phyloP scores from a whole-genome alignment of 257 asterid species.

The Eucommia ulmoides region DNA sequence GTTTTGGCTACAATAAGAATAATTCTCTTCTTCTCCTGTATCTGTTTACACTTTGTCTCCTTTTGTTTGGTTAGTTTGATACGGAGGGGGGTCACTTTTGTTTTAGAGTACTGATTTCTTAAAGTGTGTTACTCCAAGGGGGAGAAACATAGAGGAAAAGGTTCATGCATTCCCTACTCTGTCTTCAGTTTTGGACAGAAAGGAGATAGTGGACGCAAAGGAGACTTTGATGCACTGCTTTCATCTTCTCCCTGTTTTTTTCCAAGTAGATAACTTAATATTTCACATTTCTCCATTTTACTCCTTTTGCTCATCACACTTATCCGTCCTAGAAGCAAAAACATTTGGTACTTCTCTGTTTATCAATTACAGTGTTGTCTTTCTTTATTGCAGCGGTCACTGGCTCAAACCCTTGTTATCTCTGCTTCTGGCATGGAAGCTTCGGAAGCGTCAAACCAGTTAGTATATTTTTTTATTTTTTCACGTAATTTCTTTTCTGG shows the following conservation, averaged over 20 bases:
- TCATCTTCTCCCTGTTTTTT: not conserved
- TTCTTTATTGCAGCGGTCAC: conserved; percentile 62
- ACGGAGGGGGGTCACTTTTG: no score
- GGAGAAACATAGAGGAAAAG: not conserved
- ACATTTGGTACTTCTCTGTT: not conserved
- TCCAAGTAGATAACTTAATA: not conserved
- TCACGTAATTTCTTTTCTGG: no score
- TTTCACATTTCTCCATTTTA: not conserved
- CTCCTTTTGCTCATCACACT: no score
- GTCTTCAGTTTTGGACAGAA: not conserved
- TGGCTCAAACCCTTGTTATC: conserved; percentile 74
- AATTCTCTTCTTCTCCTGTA: no score
- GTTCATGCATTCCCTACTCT: not conserved
- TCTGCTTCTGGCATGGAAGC: conserved; percentile 68
- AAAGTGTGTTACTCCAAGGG: conserved; percentile 5
- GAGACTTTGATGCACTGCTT: not conserved
- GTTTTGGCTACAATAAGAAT: no score
- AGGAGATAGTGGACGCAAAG: not conserved
- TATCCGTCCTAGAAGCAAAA: not conserved
- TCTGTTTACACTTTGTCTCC: no score
- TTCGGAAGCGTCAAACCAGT: conserved; percentile 56
- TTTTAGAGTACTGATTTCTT: no score
- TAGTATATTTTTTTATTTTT: conserved; percentile 29
- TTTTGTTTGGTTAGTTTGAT: no score
- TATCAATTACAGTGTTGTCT: conserved; percentile 3